Percentiles rank a stretch among this genome's conserved stretches.
Conservation (phyloP, 2,329 filamentous ascomycete species). For the Alternaria arbusti region DNA sequence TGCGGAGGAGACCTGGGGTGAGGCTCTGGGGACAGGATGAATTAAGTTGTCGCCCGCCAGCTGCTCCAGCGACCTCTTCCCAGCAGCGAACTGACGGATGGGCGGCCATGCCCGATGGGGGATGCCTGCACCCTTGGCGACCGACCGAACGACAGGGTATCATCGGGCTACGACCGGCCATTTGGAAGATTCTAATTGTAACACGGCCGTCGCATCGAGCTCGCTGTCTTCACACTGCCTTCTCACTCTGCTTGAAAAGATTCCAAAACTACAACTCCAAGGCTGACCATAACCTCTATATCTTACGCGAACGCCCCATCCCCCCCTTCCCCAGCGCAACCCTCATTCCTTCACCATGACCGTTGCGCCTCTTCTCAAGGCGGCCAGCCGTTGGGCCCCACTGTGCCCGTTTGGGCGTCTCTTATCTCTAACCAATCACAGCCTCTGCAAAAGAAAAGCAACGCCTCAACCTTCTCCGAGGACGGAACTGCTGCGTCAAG, state of each 20-base stretch:
- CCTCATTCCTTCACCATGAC: neutral
- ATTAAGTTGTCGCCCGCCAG: slow-evolving; percentile 16
- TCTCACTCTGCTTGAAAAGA: neutral
- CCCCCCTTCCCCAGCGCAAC: slow-evolving; percentile 1
- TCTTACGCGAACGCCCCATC: slow-evolving; percentile 1
- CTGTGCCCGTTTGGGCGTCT: slow-evolving; percentile 11
- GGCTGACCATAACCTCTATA: neutral
- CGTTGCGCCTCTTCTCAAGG: neutral
- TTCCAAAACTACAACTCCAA: neutral
- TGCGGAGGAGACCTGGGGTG: slow-evolving; percentile 17
- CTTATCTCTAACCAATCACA: slow-evolving; percentile 41
- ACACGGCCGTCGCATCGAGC: neutral
- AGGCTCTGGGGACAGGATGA: slow-evolving; percentile 24
- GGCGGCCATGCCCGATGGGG: slow-evolving; percentile 10
- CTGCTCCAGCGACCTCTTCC: slow-evolving; percentile 17
- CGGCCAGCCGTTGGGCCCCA: slow-evolving; percentile 18
- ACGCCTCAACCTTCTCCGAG: slow-evolving; percentile 14
- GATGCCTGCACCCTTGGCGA: slow-evolving; percentile 13
- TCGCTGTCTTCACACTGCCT: neutral
- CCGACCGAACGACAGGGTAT: slow-evolving; percentile 8
- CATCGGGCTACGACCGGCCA: slow-evolving; percentile 15
- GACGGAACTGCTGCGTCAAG: slow-evolving; percentile 17
- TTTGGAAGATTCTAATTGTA: slow-evolving; percentile 9
- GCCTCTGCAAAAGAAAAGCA: neutral
- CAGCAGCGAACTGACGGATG: slow-evolving; percentile 15